Base-by-base conservation (phyloP, 169 alveolate species). In the Plasmodium adleri region DNA sequence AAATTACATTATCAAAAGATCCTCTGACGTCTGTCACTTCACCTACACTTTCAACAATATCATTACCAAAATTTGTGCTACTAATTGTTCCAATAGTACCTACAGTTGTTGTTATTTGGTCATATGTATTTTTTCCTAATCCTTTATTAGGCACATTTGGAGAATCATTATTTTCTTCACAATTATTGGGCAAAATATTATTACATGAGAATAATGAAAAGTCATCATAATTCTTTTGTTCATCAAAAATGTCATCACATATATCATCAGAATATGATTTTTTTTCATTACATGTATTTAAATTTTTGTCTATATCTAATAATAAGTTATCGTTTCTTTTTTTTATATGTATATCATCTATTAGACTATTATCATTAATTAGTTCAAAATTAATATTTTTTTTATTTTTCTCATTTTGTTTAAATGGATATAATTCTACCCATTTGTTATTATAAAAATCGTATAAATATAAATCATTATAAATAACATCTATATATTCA, bases 381-480 rank as follows among this genome's bases (percentile, higher is more conserved):
- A 7, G 22, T 3, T 52, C 22, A 12, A 12, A 12, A 3, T 12
- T 10, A 52, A n/a, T 15, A 52, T 52, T 15, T 52, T 52, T 15
- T 52, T 52, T 12, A 2, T 20, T n/a, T 3, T 39, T 22, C n/a
- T 58, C 20, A 13, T 74, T 60, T 17, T 43, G 22, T 43, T 45
- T 66, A 13, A 49, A 78, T 24, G 50, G 60, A 59, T 83, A 47
- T 24, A 85, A 70, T 39, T 85, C 92, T 32, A 70, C 47, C 92
- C 92, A 85, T 45, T 66, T 45, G 20, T 85, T 85, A 52, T 64
- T 64, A 54, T 43, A 85, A 85, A 85, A 85, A 54, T 85, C 92
- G 58, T 85, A 85, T 1, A 85, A 85, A 63, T 85, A 85, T 67
- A 85, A 71, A 71, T 85, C 92, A 59, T 85, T 85, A 45, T 85